Evolutionary conservation across 805 yeast species (phyloP), one percentile per base, ranked within the genome.

Genomic region (Candida sithepensis): DNA sequence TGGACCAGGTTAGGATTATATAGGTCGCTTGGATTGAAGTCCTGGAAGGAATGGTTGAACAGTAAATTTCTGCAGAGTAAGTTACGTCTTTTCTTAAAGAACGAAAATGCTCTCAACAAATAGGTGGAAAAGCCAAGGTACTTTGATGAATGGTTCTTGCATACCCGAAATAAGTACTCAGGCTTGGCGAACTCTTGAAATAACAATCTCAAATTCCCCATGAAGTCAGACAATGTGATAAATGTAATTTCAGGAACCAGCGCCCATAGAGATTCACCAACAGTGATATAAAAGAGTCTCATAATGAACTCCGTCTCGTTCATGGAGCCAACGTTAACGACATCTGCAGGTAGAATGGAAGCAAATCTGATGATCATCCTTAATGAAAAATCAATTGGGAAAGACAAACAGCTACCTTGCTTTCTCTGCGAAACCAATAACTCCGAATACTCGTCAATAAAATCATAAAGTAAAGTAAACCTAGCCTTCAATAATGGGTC

Each of bases 191-290:
- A 50, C 5, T 44, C 47, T 42, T 54, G 58, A 37, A 39, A 40
- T 12, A 47, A 28, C 14, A 43, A 20, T 16, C 58, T 41, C 40
- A 52, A 39, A 13, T 51, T 47, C 5, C 56, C 58, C 16, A 56
- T 47, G 26, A 52, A 56, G 32, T 56, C 60, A n/a, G 49, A 32
- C 19, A 51, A 30, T 20, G 50, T 43, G 7, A 56, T 26, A 33
- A 54, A 54, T 19, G 42, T 37, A 14, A 49, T 28, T 37, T 55
- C 56, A 3, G 63, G 61, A 16, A 56, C 48, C 14, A 57, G 32
- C 7, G 63, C 56, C 47, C 51, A 45, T 22, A 57, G 32, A 9
- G 45, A 40, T 47, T 57, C 57, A n/a, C 58, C 56, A 16, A 54
- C 34, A 2, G 58, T 50, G 2, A 57, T 28, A 28, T 50, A 54